Conservation (phyloP, 352 stramenopile species). For the Phytophthora europaea region DNA sequence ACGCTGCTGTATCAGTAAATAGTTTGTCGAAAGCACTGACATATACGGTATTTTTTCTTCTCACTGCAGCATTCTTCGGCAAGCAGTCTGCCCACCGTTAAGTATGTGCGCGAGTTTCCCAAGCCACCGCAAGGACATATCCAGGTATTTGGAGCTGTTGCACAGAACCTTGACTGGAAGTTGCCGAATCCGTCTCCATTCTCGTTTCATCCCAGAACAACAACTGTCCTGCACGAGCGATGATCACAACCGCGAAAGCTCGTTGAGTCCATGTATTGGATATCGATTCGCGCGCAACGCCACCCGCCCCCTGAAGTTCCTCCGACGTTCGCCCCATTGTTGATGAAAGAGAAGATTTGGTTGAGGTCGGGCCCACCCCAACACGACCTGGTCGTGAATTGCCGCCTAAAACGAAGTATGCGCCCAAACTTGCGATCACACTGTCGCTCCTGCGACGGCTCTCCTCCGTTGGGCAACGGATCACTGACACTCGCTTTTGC, state of each 20-base stretch:
- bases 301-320: too few species aligned
- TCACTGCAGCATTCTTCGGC: background rate
- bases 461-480: too few species aligned
- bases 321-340: too few species aligned
- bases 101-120: slow-evolving; percentile 65
- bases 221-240: slow-evolving; percentile 51
- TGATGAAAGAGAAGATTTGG: too few species aligned
- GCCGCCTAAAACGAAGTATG: too few species aligned
- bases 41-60: background rate
- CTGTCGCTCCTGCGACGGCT: too few species aligned
- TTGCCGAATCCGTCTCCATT: slow-evolving; percentile 27
- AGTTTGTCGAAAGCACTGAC: background rate
- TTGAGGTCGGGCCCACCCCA: too few species aligned
- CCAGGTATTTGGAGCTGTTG: slow-evolving; percentile 27
- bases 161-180: slow-evolving; percentile 6
- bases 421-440: too few species aligned
- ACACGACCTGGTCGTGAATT: too few species aligned
- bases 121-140: slow-evolving; percentile 48
- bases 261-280: too few species aligned
- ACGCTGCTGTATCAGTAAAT: background rate
- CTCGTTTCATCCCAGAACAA: slow-evolving; percentile 36
- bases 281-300: too few species aligned
- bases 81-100: slow-evolving; percentile 31
- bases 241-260: slow-evolving; percentile 21
- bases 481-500: too few species aligned